Evolutionary conservation across 306 rosid species (phyloP).

Genomic region (Senna siamea): DNA sequence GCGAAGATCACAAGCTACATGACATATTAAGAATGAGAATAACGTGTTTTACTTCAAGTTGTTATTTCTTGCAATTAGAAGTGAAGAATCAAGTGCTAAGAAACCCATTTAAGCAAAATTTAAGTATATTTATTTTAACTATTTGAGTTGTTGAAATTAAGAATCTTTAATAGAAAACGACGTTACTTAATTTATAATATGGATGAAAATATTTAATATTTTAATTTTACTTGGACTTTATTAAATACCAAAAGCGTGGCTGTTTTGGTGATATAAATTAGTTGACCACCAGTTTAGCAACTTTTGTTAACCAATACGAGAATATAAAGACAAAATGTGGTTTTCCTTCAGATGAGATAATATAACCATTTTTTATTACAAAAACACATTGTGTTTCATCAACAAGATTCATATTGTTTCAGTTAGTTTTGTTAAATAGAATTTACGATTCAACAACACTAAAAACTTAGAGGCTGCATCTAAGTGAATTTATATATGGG

Average conservation of each 20-base stretch:
- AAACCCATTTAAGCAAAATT: neutral
- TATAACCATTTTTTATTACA: neutral
- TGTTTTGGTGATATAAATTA: neutral
- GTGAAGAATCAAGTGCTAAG: slow-evolving; percentile 36
- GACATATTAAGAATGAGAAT: neutral
- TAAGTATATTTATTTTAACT: neutral
- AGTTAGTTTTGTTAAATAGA: neutral
- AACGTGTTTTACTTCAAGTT: slow-evolving; percentile 23
- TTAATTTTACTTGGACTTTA: neutral
- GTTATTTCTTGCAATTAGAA: slow-evolving; percentile 13
- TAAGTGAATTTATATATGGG: too few species aligned
- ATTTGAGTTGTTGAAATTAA: neutral
- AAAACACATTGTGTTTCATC: neutral
- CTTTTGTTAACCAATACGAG: neutral
- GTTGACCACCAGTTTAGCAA: slow-evolving; percentile 13
- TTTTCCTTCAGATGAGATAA: neutral
- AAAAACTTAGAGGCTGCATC: too few species aligned
- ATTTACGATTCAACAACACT: too few species aligned
- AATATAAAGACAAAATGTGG: neutral
- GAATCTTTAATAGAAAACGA: neutral
- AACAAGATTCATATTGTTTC: neutral
- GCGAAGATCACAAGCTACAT: neutral
- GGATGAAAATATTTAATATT: neutral
- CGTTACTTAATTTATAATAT: neutral
- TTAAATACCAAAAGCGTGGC: neutral